Evolutionary conservation across 2,329 filamentous ascomycete genomes (phyloP).

Genomic region (Hirsutella thompsonii): DNA sequence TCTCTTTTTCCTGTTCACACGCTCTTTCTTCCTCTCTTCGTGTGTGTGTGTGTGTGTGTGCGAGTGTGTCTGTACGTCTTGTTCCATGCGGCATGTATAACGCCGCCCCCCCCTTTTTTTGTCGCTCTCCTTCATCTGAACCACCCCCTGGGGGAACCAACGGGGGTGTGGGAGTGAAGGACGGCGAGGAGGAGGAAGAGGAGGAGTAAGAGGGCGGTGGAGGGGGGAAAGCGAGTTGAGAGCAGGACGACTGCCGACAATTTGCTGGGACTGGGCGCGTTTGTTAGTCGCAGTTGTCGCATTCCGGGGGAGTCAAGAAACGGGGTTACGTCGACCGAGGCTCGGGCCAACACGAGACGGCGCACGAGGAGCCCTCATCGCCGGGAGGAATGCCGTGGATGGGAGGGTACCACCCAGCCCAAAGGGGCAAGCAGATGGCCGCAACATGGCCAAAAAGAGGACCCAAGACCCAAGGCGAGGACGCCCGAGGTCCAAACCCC

Average conservation of each 20-base stretch:
- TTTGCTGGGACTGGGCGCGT: neutral
- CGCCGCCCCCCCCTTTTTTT: neutral
- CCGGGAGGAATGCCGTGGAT: conserved; percentile 5
- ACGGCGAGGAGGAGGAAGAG: too few species aligned
- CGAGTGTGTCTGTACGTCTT: too few species aligned
- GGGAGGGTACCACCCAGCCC: conserved; percentile 1
- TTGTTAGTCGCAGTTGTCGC: conserved; percentile 2
- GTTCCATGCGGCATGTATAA: neutral
- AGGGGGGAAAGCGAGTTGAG: neutral
- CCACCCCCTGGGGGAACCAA: too few species aligned
- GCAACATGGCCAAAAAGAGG: neutral
- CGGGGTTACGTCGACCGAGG: neutral
- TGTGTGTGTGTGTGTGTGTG: too few species aligned
- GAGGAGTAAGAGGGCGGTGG: neutral
- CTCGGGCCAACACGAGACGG: neutral
- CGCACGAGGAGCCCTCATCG: neutral
- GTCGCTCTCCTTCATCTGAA: too few species aligned
- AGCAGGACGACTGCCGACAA: neutral
- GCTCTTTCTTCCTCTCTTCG: neutral
- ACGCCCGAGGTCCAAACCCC: neutral
- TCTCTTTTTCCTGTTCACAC: neutral
- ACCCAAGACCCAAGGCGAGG: neutral
- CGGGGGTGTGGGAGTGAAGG: too few species aligned
- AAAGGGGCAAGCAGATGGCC: conserved; percentile 3
- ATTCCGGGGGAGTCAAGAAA: conserved; percentile 3